These are phyloP conservation scores for Acacia acuminata DNA, from an alignment of 306 rosid species.

Conservation along the genomic window DNA sequence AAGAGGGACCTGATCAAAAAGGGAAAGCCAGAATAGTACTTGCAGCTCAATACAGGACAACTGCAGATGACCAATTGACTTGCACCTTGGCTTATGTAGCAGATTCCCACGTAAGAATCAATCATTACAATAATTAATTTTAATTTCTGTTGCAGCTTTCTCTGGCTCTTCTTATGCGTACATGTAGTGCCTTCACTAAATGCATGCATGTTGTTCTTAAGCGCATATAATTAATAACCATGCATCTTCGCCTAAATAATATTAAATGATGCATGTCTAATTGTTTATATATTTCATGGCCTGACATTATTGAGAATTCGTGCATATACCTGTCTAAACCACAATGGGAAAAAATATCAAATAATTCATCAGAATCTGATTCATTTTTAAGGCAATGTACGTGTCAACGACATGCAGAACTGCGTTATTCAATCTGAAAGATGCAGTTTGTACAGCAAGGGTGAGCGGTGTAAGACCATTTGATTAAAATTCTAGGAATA, in stretches of 20 bases:
- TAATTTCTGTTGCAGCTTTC: slow-evolving; percentile 27
- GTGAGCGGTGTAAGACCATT: slow-evolving; percentile 22
- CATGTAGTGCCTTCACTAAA: slow-evolving; percentile 36
- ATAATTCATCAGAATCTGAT: slow-evolving; percentile 39
- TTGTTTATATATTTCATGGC: neutral
- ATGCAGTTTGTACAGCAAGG: slow-evolving; percentile 30
- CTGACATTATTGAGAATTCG: neutral
- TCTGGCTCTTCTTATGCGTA: slow-evolving; percentile 42
- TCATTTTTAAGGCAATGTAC: slow-evolving; percentile 46
- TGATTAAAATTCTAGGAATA: slow-evolving; percentile 40
- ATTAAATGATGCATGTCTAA: neutral
- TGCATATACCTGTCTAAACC: slow-evolving; percentile 30
- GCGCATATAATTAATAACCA: neutral
- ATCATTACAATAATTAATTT: slow-evolving; percentile 19
- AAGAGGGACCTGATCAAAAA: slow-evolving; percentile 38
- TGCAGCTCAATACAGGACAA: slow-evolving; percentile 44
- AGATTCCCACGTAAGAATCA: slow-evolving; percentile 49
- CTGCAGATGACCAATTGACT: slow-evolving; percentile 50
- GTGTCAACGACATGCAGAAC: slow-evolving; percentile 47
- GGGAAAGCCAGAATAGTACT: slow-evolving; percentile 51
- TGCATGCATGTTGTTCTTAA: slow-evolving; percentile 23
- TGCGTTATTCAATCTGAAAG: slow-evolving; percentile 46
- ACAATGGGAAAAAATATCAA: slow-evolving; percentile 26
- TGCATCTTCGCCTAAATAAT: slow-evolving; percentile 11
- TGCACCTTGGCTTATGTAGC: slow-evolving; percentile 38